phyloP scores from a whole-genome alignment of 2,329 filamentous ascomycete genomes.

The Reticulascus tulasneorum region DNA sequence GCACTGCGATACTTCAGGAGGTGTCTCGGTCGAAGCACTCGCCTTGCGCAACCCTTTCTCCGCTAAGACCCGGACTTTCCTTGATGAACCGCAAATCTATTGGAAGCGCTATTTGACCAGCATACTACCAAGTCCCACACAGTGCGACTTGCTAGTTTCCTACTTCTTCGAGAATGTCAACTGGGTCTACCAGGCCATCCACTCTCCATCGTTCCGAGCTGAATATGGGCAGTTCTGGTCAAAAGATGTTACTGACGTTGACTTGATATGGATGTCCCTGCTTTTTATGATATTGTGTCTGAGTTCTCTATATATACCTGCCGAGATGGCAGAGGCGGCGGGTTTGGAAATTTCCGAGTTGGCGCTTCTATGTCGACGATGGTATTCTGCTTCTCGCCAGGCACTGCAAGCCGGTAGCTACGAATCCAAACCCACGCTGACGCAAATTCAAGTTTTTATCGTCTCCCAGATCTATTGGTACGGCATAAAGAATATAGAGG shows the following conservation, averaged over 20 bases:
- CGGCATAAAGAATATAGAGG: slow-evolving; percentile 25
- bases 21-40: slow-evolving; percentile 2
- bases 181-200: slow-evolving; percentile 22
- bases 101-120: slow-evolving; percentile 12
- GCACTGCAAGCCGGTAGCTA: slow-evolving; percentile 22
- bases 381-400: slow-evolving; percentile 24
- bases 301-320: slow-evolving; percentile 22
- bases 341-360: slow-evolving; percentile 17
- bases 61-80: slow-evolving; percentile 7
- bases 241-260: slow-evolving; percentile 17
- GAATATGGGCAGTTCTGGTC: slow-evolving; percentile 24
- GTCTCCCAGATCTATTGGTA: slow-evolving; percentile 26
- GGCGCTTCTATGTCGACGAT: slow-evolving; percentile 17
- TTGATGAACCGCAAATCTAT: slow-evolving; percentile 8
- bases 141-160: slow-evolving; percentile 21
- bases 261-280: slow-evolving; percentile 26
- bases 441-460: slow-evolving; percentile 23
- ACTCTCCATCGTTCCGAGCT: slow-evolving; percentile 13
- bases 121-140: slow-evolving; percentile 10
- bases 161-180: slow-evolving; percentile 27
- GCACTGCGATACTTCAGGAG: no score
- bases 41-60: slow-evolving; percentile 1
- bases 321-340: slow-evolving; percentile 17
- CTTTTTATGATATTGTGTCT: slow-evolving; percentile 24
- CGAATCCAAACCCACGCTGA: slow-evolving; percentile 21